A percentile compares a stretch with the other conserved stretches of the same genome.
Evolutionary conservation across 164 flowering plant genomes (phyloP).

Genomic region (Cinnamomum micranthum): DNA sequence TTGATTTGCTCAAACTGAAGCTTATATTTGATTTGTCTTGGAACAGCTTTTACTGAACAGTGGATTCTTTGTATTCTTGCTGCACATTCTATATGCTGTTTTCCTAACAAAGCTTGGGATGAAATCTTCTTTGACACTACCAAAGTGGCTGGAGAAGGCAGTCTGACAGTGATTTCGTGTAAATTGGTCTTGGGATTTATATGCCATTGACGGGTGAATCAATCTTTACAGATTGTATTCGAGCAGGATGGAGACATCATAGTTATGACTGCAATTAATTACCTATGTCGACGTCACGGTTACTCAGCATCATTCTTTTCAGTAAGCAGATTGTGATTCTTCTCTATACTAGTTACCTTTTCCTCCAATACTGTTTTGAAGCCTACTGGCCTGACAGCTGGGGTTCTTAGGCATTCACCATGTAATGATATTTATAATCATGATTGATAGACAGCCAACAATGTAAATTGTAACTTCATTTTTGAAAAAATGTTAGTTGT

Average conservation of each 20-base stretch:
- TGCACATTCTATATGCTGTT: slow-evolving; percentile 74
- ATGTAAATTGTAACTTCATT: neutral
- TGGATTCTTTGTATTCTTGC: slow-evolving; percentile 71
- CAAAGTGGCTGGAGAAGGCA: slow-evolving; percentile 73
- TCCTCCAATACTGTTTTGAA: neutral
- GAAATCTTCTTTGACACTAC: slow-evolving; percentile 60
- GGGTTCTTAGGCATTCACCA: neutral
- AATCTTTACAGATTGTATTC: neutral
- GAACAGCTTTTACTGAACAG: slow-evolving; percentile 78
- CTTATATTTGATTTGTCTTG: slow-evolving; percentile 7
- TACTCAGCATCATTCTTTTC: neutral
- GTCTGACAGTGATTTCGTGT: slow-evolving; percentile 18
- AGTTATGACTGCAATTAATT: neutral
- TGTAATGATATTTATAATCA: neutral
- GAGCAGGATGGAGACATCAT: neutral
- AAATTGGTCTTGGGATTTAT: too few relatives aligned
- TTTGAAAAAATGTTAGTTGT: neutral
- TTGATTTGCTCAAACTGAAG: too few relatives aligned
- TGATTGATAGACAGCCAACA: neutral
- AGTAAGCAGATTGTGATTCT: neutral
- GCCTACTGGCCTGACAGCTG: neutral
- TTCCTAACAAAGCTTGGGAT: slow-evolving; percentile 78
- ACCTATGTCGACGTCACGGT: neutral
- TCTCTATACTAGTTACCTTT: too few relatives aligned
- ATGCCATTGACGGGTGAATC: neutral